Base-by-base conservation (phyloP, 306 rosid species). In the Rosa lucieae region DNA sequence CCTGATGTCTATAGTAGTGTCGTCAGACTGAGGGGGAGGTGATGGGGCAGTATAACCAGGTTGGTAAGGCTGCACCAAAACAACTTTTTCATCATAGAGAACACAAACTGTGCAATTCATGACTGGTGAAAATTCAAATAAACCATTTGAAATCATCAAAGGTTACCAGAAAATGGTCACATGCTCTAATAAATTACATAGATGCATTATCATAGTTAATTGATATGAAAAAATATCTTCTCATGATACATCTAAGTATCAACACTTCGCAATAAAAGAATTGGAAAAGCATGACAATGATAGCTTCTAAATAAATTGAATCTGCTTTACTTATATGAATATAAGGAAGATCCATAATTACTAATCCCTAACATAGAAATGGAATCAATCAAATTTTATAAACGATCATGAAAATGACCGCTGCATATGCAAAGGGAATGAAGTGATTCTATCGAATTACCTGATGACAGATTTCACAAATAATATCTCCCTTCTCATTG, bases 401-500 rank as follows among this genome's bases (percentile, higher is more conserved):
- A 67, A 56, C 37, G 42, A 51, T 73, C 37, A 66, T 18, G 29
- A 53, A 32, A 58, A 12, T 3, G 59, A 46, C 18, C 11, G 10
- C 9, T 9, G 49, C 12, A 82, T 66, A 59, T 46, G 51, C 55
- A 23, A 32, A 32, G 37, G 37, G 32, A 32, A 32, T 2, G 37
- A 32, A 37, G 68, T 39, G 53, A 79, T 51, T 77, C 47, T 10
- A 67, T 47, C 1, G 43, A 80, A 18, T 76, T 84, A 89, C 93
- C 89, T 87, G 86, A 84, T 76, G 86, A 77, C 96, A 91, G 32
- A 91, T 89, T 85, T 91, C 93, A 83, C 90, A 91, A 53, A 75
- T 87, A 35, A 82, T 83, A 74, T 89, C 90, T 61, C 92, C 89
- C 79, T 91, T 89, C 89, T 91, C 93, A 74, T 86, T 84, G 87